Base-by-base conservation (phyloP, 2,329 filamentous ascomycete genomes). In the Talaromyces sp. region DNA sequence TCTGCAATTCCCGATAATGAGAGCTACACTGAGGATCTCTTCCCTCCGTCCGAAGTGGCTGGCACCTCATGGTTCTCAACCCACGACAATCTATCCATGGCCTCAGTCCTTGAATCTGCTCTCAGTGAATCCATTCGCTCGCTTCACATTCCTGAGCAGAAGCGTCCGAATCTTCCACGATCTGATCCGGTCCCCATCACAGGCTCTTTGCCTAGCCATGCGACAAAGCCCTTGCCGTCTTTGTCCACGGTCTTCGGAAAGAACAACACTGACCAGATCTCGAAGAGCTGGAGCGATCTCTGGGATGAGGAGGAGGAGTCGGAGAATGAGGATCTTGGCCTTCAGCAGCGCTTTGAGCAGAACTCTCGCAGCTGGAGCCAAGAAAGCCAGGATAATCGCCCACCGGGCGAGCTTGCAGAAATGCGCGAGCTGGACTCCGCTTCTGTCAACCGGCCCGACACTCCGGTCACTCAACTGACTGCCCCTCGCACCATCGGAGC, bases 261-360 rank as follows among this genome's bases (percentile, higher is more conserved):
- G 67, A 69, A 70, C 32, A 86, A 88, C 70, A 83, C 85, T 57
- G 88, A 93, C 41, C 79, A 83, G 43, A 90, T 95, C 43, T 96
- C 94, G 51, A 97, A 97, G 87, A 97, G 94, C 80, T 99, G 94
- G 94, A 96, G 92, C 67, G 94, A 99, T 72, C 86, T 97, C 72
- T 97, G 91, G 88, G 93, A 97, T 54, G 93, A 97, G 72, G 93
- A 97, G 49, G 93, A 97, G 49, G 91, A 65, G 66, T 79, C 81
- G 32, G 83, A 87, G 64, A 84, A 82, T 58, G 83, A 87, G 69
- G 76, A 84, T 51, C 75, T 81, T 55, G 77, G 77, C 5, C 75
- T 88, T 22, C 83, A 87, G 73, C 78, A 86, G 58, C 77, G 79
- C 29, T 77, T 76, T 56, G 75, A 77, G 69, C 80, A 88, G 65